A percentile compares a stretch with the other conserved stretches of the same genome.
These are phyloP conservation scores for Sclerotinia spermophila DNA, from an alignment of 2,329 filamentous ascomycete species.

Conservation along the genomic window DNA sequence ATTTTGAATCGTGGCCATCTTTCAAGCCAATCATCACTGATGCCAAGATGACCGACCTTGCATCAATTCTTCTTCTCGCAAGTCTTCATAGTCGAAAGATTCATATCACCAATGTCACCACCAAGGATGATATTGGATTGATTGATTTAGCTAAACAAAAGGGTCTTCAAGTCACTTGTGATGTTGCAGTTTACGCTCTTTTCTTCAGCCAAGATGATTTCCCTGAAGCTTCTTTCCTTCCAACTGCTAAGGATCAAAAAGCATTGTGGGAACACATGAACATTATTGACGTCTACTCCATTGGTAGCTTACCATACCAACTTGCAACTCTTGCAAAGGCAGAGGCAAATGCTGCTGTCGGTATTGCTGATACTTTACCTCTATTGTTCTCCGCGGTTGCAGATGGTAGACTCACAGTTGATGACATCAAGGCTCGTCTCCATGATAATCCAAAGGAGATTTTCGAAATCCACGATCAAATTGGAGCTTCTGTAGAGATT, in stretches of 20 bases:
- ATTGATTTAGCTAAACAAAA: conserved; percentile 77
- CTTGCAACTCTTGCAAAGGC: conserved; percentile 55
- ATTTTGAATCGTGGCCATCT: conserved; percentile 73
- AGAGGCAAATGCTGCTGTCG: conserved; percentile 56
- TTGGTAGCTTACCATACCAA: conserved; percentile 76
- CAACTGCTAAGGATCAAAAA: conserved; percentile 64
- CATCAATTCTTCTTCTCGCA: conserved; percentile 73
- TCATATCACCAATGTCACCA: conserved; percentile 77
- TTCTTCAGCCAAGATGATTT: conserved; percentile 71
- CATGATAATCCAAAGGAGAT: conserved; percentile 78
- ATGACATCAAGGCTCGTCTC: conserved; percentile 67
- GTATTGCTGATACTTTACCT: conserved; percentile 70
- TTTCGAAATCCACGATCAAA: conserved; percentile 77
- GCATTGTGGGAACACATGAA: conserved; percentile 70
- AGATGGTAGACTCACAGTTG: conserved; percentile 68
- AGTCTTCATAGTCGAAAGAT: conserved; percentile 75
- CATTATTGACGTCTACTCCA: conserved; percentile 74
- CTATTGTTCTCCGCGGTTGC: conserved; percentile 72
- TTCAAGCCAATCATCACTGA: conserved; percentile 80
- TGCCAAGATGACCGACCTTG: conserved; percentile 74
- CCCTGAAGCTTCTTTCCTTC: conserved; percentile 63
- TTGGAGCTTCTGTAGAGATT: conserved; percentile 68
- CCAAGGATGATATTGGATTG: conserved; percentile 72
- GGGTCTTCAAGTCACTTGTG: conserved; percentile 77
- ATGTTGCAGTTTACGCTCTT: conserved; percentile 75